Evolutionary conservation across 805 yeast species (phyloP), one percentile per base, ranked within the genome.

Genomic region (Torulaspora maleeae): DNA sequence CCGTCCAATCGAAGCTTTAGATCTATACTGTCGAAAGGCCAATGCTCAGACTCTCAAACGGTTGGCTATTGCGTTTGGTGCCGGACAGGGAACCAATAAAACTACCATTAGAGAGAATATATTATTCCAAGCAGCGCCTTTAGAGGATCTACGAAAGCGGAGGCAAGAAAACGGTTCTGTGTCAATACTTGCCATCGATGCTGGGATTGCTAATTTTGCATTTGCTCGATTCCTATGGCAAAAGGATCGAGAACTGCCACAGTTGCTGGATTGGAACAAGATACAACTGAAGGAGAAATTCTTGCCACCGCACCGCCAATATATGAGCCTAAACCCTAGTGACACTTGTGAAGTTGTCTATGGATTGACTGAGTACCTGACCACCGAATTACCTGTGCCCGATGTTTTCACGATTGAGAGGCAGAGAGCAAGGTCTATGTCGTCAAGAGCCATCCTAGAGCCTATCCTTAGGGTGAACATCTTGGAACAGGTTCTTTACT

Each of bases 371-470:
- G 59, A 67, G 12, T 42, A 58, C 19, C 48, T 67, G 10, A 56
- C 60, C 2, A 17, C 42, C 1, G 43, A 46, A 3, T 36, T 48
- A 2, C 33, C 47, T 1, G 25, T 48, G 0, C 75, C 79, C 0
- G 73, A 73, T 46, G 56, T 71, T 2, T 68, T 77, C 2, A 54
- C 80, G 9, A 63, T 81, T 2, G 87, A 82, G 53, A 56, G 79
- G 45, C 87, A 82, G 57, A 55, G 86, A 32, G 67, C 74, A 33
- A 67, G 86, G 40, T 69, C 78, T 0, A 63, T 62, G 50, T 76
- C 82, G 0, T 65, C 75, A 1, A 64, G 68, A 9, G 60, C 59
- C 13, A 73, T 81, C 1, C 64, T 77, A 4, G 82, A 79, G 44
- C 71, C 73, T 44, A 72, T 80, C 3, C 56, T 80, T 24, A 70